phyloP scores from a whole-genome alignment of 2,329 filamentous ascomycete genomes.

The Neonectria neomacrospora region DNA sequence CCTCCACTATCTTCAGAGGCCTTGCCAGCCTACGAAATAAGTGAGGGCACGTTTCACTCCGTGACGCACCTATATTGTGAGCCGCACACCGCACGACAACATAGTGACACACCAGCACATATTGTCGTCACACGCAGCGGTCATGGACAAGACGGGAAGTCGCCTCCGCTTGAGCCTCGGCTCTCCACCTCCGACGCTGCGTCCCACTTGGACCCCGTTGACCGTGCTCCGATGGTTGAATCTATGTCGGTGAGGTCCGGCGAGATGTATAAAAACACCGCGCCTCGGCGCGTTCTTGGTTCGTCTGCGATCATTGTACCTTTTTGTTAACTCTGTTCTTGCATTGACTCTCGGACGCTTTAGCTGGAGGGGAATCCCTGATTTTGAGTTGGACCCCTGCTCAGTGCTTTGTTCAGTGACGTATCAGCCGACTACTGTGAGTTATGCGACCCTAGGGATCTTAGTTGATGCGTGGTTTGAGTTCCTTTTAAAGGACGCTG shows the following conservation, averaged over 20 bases:
- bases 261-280: slow-evolving; percentile 9
- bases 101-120: slow-evolving; percentile 3
- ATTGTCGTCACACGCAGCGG: slow-evolving; percentile 10
- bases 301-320: neutral
- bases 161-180: slow-evolving; percentile 25
- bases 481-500: neutral
- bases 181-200: slow-evolving; percentile 14
- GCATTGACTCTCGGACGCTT: slow-evolving; percentile 11
- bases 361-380: slow-evolving; percentile 1
- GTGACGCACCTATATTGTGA: slow-evolving; percentile 5
- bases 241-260: neutral
- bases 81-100: neutral
- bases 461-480: neutral
- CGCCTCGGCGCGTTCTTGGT: neutral
- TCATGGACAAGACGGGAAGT: slow-evolving; percentile 20
- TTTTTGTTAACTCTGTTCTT: neutral
- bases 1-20: slow-evolving; percentile 7
- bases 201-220: slow-evolving; percentile 8
- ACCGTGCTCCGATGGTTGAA: slow-evolving; percentile 9
- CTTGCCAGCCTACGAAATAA: neutral
- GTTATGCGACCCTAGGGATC: slow-evolving; percentile 5
- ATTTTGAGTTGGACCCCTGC: slow-evolving; percentile 5
- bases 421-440: slow-evolving; percentile 9
- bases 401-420: slow-evolving; percentile 5
- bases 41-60: slow-evolving; percentile 7